These are phyloP conservation scores for Gypsophila paniculata DNA, from an alignment of 179 eudicot genomes.

Conservation along the genomic window DNA sequence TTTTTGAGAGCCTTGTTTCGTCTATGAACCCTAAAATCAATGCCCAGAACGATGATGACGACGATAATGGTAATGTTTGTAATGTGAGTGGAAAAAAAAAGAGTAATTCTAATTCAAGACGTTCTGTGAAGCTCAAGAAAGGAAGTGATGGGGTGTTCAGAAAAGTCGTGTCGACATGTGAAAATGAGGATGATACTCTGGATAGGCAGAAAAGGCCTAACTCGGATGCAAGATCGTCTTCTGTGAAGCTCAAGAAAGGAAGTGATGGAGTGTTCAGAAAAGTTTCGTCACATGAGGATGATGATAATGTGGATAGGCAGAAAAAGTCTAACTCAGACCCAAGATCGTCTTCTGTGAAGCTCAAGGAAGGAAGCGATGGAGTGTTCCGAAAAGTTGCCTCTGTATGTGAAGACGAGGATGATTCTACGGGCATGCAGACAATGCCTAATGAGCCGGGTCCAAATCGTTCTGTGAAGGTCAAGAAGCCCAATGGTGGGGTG, in stretches of 20 bases:
- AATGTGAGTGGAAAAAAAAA: background rate
- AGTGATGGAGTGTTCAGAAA: conserved; percentile 19
- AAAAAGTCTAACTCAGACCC: background rate
- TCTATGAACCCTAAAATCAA: too few species aligned
- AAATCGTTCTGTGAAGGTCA: background rate
- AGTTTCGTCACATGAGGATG: conserved; percentile 2
- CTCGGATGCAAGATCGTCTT: background rate
- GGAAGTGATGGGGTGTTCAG: conserved; percentile 18
- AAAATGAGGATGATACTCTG: background rate
- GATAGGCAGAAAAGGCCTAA: background rate
- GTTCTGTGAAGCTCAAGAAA: background rate
- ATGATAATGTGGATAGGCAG: background rate
- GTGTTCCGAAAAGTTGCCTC: conserved; percentile 3
- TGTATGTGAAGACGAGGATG: background rate
- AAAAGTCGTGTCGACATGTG: background rate
- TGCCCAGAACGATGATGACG: background rate
- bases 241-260: background rate
- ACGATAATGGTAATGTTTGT: background rate
- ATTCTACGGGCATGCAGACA: background rate
- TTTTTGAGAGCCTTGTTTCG: background rate
- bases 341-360: background rate
- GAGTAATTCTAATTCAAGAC: background rate
- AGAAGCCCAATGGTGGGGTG: background rate
- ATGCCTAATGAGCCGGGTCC: too few species aligned
- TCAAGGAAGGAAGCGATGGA: conserved; percentile 8